Base-by-base conservation (phyloP, 1,139 yeast species). In the Meyerozyma guilliermondii region DNA sequence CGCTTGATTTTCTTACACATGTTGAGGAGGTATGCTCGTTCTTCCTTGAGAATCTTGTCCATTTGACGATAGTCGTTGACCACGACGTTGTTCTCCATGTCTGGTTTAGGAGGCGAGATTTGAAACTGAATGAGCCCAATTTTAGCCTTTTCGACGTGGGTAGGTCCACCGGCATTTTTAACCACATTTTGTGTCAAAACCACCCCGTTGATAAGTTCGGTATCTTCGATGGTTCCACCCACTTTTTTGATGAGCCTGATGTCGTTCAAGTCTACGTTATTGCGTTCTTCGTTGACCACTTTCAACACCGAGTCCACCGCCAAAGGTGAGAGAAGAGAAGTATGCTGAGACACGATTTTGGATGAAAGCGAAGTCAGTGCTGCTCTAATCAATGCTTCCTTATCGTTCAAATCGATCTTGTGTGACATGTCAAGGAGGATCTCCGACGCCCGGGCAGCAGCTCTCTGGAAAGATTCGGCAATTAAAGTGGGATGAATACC, bases 1-100 rank as follows among this genome's bases (percentile, higher is more conserved):
- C 92, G 94, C 63, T 94, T 92, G 66, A 92, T 89, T 63, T 87
- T 88, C 66, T 92, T 92, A 74, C 97, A 91, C 61, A 94, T 86
- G 65, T 92, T 91, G 60, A 92, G 78, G 60, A 92, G 71, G 62
- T 92, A 92, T 24, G 96, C 94, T 62, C 99, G 82, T 73, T 92
- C 99, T 66, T 92, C 99, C 62, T 94, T 94, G 60, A 92, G 75
- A 54, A 92, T 92, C 71, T 91, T 92, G 68, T 92, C 99, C 99
- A 92, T 92, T 66, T 94, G 98, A 68, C 98, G 81, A 70, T 92
- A 92, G 65, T 92, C 99, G 61, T 87, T 92, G 43, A 92, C 98
- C 42, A 94, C 96, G 45, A 92, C 94, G 60, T 91, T 92, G 62
- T 92, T 92, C 67, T 92, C 98, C 85, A 94, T 87, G 61, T 92